phyloP scores from a whole-genome alignment of 1,139 yeast species.

The Suhomyces bokatorum region DNA sequence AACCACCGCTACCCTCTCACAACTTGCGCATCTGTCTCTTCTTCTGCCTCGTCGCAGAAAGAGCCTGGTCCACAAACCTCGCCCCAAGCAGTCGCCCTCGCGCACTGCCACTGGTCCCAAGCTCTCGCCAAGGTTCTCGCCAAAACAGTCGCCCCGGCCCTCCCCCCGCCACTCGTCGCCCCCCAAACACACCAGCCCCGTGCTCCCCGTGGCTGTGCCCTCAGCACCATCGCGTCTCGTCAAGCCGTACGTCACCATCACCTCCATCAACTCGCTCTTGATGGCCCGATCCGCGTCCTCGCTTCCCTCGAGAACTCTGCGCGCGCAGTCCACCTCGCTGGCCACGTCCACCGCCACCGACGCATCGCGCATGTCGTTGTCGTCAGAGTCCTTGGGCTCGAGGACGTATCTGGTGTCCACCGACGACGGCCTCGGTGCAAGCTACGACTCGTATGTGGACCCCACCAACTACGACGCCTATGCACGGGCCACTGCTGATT shows the following conservation, averaged over 20 bases:
- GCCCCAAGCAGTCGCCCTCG: not conserved
- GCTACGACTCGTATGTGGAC: not conserved
- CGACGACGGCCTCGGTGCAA: not conserved
- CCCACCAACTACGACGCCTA: not conserved
- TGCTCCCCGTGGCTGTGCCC: not conserved
- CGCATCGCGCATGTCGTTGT: conserved; percentile 1
- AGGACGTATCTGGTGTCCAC: not conserved
- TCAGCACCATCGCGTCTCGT: conserved; percentile 2
- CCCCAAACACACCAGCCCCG: not conserved
- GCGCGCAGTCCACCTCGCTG: conserved; percentile 10
- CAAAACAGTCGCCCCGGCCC: not conserved
- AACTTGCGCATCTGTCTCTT: too few species aligned
- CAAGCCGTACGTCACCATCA: conserved; percentile 30
- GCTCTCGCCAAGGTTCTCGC: not conserved
- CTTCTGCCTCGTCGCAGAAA: not conserved
- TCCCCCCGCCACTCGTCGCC: not conserved
- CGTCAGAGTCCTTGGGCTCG: not conserved
- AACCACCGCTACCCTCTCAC: too few species aligned
- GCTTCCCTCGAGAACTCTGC: conserved; percentile 4
- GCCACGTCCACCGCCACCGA: conserved; percentile 4
- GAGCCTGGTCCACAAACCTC: not conserved
- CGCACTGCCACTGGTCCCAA: too few species aligned
- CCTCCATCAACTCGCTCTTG: conserved; percentile 22
- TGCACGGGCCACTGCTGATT: too few species aligned
- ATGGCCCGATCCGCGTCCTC: conserved; percentile 4